Evolutionary conservation across 148 eudicot species (phyloP).

Genomic region (Fagopyrum homotropicum): DNA sequence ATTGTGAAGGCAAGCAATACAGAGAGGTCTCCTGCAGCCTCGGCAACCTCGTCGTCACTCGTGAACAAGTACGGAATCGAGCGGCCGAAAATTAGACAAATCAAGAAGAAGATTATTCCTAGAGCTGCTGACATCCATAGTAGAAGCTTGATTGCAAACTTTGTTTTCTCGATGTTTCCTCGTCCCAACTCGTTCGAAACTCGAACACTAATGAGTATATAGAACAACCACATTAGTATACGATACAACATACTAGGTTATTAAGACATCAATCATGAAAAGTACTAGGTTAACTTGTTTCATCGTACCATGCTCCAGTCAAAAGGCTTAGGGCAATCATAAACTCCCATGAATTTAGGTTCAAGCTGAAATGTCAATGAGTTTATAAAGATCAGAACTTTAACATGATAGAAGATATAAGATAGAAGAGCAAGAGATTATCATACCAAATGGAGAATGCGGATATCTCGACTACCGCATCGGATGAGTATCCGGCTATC

Average conservation of each 20-base stretch:
- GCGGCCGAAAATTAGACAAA: constrained; percentile 24
- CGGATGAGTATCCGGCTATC: too few relatives aligned
- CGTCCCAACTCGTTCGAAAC: constrained; percentile 69
- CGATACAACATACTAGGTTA: background rate
- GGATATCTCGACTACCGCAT: too few relatives aligned
- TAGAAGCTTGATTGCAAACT: constrained; percentile 30
- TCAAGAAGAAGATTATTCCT: constrained; percentile 13
- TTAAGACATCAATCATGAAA: too few relatives aligned
- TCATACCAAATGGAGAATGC: background rate
- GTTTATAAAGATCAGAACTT: background rate
- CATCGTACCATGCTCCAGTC: constrained; percentile 12
- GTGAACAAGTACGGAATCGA: constrained; percentile 33
- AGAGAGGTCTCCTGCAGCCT: constrained; percentile 34
- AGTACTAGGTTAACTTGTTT: background rate
- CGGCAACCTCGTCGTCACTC: constrained; percentile 27
- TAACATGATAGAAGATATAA: background rate
- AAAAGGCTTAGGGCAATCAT: background rate
- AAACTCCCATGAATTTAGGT: constrained; percentile 2
- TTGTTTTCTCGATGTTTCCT: constrained; percentile 58
- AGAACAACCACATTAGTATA: background rate
- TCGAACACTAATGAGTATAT: constrained; percentile 35
- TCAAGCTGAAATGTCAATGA: background rate
- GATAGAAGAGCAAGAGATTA: background rate
- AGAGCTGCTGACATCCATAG: constrained; percentile 7
- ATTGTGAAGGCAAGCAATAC: constrained; percentile 34